Evolutionary conservation across 495 filamentous ascomycete genomes (phyloP).

Genomic region (Podospora conica): DNA sequence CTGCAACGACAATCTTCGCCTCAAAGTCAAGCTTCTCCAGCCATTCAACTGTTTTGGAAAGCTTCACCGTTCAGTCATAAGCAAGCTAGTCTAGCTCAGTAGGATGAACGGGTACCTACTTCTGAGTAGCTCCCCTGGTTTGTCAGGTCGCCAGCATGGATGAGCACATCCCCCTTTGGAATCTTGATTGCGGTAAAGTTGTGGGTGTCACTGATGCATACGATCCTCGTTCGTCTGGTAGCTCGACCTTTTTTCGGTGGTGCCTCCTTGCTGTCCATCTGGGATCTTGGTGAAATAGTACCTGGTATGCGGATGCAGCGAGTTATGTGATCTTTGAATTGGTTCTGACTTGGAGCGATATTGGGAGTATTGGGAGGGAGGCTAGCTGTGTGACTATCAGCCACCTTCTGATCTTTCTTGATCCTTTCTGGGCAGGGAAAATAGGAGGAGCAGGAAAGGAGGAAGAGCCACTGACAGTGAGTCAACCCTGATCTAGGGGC

Average conservation of each 20-base stretch:
- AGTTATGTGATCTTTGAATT: too few species aligned
- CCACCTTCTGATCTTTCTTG: too few species aligned
- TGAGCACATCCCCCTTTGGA: constrained; percentile 79
- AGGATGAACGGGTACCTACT: constrained; percentile 12
- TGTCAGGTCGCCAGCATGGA: constrained; percentile 86
- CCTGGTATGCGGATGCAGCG: too few species aligned
- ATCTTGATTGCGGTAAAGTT: constrained; percentile 54
- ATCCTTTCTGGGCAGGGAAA: neutral
- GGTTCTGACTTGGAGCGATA: neutral
- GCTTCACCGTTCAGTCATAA: constrained; percentile 12
- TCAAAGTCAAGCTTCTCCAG: constrained; percentile 68
- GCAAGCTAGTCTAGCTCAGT: neutral
- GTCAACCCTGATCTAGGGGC: neutral
- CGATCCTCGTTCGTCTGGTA: constrained; percentile 37
- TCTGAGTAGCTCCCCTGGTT: constrained; percentile 63
- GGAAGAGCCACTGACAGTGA: neutral
- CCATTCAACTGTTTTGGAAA: constrained; percentile 61
- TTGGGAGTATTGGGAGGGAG: too few species aligned
- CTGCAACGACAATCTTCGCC: constrained; percentile 78
- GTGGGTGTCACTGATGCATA: constrained; percentile 90
- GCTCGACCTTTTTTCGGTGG: neutral
- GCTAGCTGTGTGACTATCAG: too few species aligned
- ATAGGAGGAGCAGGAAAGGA: neutral
- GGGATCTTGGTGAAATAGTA: neutral
- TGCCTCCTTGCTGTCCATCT: neutral